A percentile compares a stretch with the other conserved stretches of the same genome.
Conservation (phyloP, 2,329 filamentous ascomycete species). For the Orbilia blumenaviensis region DNA sequence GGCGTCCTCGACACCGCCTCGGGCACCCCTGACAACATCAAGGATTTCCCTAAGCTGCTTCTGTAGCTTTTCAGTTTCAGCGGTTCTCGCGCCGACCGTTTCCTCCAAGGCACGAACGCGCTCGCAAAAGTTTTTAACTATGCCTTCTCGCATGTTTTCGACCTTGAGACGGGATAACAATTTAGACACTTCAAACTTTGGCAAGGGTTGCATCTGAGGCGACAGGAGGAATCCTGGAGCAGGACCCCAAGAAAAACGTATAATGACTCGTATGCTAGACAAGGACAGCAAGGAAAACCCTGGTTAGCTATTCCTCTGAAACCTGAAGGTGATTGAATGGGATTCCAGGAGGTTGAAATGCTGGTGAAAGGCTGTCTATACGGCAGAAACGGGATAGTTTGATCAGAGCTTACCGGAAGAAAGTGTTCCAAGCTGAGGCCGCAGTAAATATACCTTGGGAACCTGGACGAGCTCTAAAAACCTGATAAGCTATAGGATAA, state of each 20-base stretch:
- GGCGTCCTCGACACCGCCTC: slow-evolving; percentile 1
- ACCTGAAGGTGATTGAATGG: too few relatives aligned
- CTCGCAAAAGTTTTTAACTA: slow-evolving; percentile 15
- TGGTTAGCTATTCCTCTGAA: too few relatives aligned
- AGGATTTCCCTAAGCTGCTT: slow-evolving; percentile 17
- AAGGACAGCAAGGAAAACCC: not conserved
- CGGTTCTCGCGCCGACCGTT: not conserved
- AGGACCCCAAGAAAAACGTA: not conserved
- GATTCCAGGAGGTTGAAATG: too few relatives aligned
- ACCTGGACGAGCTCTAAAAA: not conserved
- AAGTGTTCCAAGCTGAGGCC: not conserved
- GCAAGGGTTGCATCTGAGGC: not conserved
- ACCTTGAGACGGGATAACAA: not conserved
- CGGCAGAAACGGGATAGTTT: too few relatives aligned
- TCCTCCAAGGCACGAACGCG: slow-evolving; percentile 17
- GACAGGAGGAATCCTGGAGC: not conserved
- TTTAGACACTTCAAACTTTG: not conserved
- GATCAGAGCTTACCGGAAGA: not conserved
- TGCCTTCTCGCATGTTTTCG: slow-evolving; percentile 23
- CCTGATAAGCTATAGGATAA: not conserved
- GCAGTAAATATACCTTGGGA: not conserved
- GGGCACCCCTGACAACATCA: not conserved
- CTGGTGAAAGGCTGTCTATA: too few relatives aligned
- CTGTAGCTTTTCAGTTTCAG: slow-evolving; percentile 14
- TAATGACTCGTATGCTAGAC: not conserved